Percentiles rank a stretch among this genome's conserved stretches.
phyloP scores from a whole-genome alignment of 352 stramenopile species.

The Phytophthora litchii region DNA sequence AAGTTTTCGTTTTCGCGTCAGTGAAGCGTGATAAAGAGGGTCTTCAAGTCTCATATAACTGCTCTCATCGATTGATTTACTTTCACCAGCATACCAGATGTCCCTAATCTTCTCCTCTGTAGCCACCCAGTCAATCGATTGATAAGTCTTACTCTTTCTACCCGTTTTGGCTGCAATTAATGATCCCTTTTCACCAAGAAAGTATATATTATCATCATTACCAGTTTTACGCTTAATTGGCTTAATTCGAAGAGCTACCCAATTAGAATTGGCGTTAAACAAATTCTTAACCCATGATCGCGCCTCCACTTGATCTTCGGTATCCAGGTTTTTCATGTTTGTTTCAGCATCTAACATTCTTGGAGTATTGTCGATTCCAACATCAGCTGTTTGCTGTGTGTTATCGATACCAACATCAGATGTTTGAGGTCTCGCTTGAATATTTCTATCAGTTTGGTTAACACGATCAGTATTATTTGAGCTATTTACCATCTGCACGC shows the following conservation, averaged over 20 bases:
- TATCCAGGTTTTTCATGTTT: slow-evolving; percentile 19
- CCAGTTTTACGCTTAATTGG: slow-evolving; percentile 24
- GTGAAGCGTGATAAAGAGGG: slow-evolving; percentile 20
- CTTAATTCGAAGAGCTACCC: slow-evolving; percentile 11
- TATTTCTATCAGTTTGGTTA: slow-evolving; percentile 9
- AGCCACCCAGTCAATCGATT: slow-evolving; percentile 22
- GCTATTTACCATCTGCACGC: slow-evolving; percentile 1
- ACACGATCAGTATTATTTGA: slow-evolving; percentile 14
- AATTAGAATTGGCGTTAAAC: slow-evolving; percentile 18
- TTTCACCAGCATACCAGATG: slow-evolving; percentile 18
- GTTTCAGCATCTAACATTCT: slow-evolving; percentile 16
- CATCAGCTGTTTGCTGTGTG: slow-evolving; percentile 2
- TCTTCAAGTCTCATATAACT: slow-evolving; percentile 21
- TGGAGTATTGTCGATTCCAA: slow-evolving; percentile 13
- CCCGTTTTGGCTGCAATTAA: slow-evolving; percentile 13
- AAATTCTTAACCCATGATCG: slow-evolving; percentile 19
- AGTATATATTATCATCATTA: slow-evolving; percentile 20
- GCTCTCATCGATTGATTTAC: slow-evolving; percentile 24
- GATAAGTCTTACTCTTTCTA: slow-evolving; percentile 16
- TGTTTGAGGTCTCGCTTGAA: slow-evolving; percentile 12
- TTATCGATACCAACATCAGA: slow-evolving; percentile 11
- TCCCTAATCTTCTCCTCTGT: slow-evolving; percentile 18
- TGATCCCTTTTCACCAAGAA: slow-evolving; percentile 16
- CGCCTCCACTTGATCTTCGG: slow-evolving; percentile 13
- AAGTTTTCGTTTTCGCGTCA: slow-evolving; percentile 12